A percentile compares a stretch with the other conserved stretches of the same genome.
Conservation (phyloP, 768 basidiomycete genomes). For the Royoungia palumana region DNA sequence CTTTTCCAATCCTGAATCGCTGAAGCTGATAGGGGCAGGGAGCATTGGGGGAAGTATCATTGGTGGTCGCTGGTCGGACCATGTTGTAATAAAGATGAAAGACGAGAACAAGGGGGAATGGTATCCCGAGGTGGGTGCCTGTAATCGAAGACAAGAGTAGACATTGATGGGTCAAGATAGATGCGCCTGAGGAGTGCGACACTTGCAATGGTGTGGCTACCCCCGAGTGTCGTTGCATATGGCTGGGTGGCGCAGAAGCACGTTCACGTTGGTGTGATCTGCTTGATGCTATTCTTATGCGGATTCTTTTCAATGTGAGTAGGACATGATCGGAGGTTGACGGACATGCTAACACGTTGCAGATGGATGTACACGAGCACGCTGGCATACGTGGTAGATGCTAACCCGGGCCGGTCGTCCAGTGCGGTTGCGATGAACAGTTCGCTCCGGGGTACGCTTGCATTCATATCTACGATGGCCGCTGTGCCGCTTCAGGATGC, state of each 20-base stretch:
- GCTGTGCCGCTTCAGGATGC: slow-evolving; percentile 72
- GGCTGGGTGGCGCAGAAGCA: slow-evolving; percentile 72
- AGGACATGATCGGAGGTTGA: not conserved
- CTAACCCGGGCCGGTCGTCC: slow-evolving; percentile 77
- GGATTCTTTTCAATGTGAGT: slow-evolving; percentile 76
- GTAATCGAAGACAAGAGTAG: not conserved
- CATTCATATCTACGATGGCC: slow-evolving; percentile 67
- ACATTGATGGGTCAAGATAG: slow-evolving; percentile 33
- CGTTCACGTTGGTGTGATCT: slow-evolving; percentile 62
- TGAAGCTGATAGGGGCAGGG: slow-evolving; percentile 29
- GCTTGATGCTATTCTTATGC: slow-evolving; percentile 65
- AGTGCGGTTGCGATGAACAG: slow-evolving; percentile 76
- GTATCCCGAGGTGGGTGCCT: slow-evolving; percentile 58
- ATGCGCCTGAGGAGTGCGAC: slow-evolving; percentile 70
- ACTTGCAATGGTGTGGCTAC: slow-evolving; percentile 49
- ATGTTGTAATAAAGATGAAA: slow-evolving; percentile 41
- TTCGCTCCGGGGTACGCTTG: slow-evolving; percentile 65
- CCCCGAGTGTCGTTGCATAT: slow-evolving; percentile 61
- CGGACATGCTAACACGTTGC: slow-evolving; percentile 3
- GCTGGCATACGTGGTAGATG: slow-evolving; percentile 83
- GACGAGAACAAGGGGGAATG: slow-evolving; percentile 42
- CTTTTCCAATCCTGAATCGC: not conserved
- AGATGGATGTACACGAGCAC: slow-evolving; percentile 66
- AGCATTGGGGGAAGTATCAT: slow-evolving; percentile 50
- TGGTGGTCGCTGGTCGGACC: slow-evolving; percentile 60